A percentile compares a stretch with the other conserved stretches of the same genome.
Conservation (phyloP, 441 rosid genomes). For the Metrosideros polymorpha region DNA sequence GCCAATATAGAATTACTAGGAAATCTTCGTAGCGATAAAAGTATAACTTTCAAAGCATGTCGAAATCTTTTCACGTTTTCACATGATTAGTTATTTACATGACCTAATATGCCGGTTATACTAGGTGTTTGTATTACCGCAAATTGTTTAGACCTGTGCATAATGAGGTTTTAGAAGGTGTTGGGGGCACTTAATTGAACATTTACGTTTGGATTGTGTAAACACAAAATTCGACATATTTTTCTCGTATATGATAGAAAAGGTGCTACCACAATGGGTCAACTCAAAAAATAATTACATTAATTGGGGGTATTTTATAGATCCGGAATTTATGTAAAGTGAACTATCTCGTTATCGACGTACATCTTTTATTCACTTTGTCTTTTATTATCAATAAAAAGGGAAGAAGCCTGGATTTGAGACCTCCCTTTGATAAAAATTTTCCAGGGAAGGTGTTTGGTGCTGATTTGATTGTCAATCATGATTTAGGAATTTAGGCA, state of each 20-base stretch:
- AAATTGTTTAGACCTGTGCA: rapidly evolving
- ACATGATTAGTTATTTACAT: neutral
- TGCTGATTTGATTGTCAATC: neutral
- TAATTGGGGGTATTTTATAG: neutral
- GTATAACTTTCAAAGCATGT: neutral
- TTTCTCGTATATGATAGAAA: neutral
- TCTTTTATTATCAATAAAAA: neutral
- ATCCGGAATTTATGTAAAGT: rapidly evolving
- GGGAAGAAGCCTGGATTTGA: neutral
- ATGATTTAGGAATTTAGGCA: neutral
- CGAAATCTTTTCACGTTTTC: neutral
- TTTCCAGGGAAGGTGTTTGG: neutral
- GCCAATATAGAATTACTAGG: no score
- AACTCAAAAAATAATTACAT: neutral
- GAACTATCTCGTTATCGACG: rapidly evolving
- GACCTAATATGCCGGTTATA: neutral
- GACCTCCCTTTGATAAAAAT: neutral
- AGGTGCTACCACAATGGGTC: neutral
- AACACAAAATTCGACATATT: neutral
- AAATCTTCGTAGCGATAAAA: neutral
- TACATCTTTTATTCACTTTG: neutral
- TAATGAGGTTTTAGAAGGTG: neutral
- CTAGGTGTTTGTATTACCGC: neutral
- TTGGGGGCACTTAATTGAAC: neutral
- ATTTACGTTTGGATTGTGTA: neutral